Conservation (phyloP, 2,329 filamentous ascomycete genomes). For the Penicillium sp. region DNA sequence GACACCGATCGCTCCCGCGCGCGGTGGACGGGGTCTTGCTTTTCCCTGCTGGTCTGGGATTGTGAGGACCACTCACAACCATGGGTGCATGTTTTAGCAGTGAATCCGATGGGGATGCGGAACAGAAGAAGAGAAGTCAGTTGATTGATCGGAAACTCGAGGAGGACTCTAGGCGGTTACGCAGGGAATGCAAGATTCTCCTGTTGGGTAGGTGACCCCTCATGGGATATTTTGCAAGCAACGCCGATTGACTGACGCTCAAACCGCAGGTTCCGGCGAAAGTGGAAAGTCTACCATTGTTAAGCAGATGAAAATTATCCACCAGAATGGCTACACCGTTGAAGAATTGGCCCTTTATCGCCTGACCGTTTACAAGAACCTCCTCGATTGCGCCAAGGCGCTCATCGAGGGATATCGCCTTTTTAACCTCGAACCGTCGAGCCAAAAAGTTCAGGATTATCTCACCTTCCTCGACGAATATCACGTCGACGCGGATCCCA, state of each 20-base stretch:
- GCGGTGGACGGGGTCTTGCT: conserved; percentile 21
- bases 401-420: conserved; percentile 89
- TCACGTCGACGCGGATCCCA: conserved; percentile 85
- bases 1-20: conserved; percentile 27
- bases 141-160: conserved; percentile 92
- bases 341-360: conserved; percentile 94
- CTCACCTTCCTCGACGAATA: conserved; percentile 83
- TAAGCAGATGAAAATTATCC: conserved; percentile 99
- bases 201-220: conserved; percentile 67
- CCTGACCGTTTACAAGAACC: conserved; percentile 96
- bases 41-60: conserved; percentile 23
- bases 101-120: conserved; percentile 74
- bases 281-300: conserved; percentile 99
- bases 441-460: conserved; percentile 69
- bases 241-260: conserved; percentile 7
- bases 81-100: conserved; percentile 97
- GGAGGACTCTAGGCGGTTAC: conserved; percentile 88
- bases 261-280: conserved; percentile 79
- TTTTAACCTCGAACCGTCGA: conserved; percentile 79
- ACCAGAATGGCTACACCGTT: conserved; percentile 93
- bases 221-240: not conserved
- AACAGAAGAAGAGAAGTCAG: conserved; percentile 95
- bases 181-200: conserved; percentile 98
- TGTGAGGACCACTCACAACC: conserved; percentile 20
- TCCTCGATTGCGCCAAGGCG: conserved; percentile 94